Evolutionary conservation across 2,329 filamentous ascomycete species (phyloP).

Genomic region (Cercospora sojina): DNA sequence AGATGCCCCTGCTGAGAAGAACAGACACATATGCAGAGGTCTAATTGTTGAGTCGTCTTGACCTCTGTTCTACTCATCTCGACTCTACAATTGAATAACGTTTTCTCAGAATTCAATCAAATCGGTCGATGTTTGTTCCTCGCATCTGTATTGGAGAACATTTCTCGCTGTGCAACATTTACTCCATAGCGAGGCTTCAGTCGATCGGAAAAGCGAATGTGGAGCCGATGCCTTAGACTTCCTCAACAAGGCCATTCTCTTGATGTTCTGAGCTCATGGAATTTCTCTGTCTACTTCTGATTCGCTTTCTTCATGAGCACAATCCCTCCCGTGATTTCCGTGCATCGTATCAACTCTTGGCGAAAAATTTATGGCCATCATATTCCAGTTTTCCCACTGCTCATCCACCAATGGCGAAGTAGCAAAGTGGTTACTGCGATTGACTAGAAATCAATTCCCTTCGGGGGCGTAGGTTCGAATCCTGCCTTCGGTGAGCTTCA

Average conservation of each 20-base stretch:
- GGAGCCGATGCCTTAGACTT: not conserved
- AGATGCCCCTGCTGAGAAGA: slow-evolving; percentile 39
- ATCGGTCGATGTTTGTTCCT: not conserved
- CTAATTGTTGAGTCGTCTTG: slow-evolving; percentile 14
- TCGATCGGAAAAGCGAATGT: not conserved
- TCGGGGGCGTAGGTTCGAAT: slow-evolving; percentile 35
- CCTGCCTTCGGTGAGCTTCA: slow-evolving; percentile 16
- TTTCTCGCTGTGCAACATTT: not conserved
- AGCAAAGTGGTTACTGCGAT: slow-evolving; percentile 36
- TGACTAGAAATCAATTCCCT: slow-evolving; percentile 40
- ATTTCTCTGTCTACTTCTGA: not conserved
- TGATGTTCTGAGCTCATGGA: not conserved
- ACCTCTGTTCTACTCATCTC: not conserved
- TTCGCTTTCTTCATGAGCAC: not conserved
- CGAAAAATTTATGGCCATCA: not conserved
- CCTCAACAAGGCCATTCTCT: not conserved
- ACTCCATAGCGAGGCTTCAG: not conserved
- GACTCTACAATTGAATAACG: not conserved
- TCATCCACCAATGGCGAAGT: slow-evolving; percentile 25
- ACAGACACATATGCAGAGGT: slow-evolving; percentile 38
- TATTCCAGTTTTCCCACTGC: not conserved
- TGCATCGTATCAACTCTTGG: not conserved
- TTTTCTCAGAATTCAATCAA: not conserved
- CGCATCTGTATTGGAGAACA: not conserved
- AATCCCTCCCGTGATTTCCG: not conserved